Evolutionary conservation across 1,139 yeast genomes (phyloP).

Genomic region (Magnusiomyces magnusii): DNA sequence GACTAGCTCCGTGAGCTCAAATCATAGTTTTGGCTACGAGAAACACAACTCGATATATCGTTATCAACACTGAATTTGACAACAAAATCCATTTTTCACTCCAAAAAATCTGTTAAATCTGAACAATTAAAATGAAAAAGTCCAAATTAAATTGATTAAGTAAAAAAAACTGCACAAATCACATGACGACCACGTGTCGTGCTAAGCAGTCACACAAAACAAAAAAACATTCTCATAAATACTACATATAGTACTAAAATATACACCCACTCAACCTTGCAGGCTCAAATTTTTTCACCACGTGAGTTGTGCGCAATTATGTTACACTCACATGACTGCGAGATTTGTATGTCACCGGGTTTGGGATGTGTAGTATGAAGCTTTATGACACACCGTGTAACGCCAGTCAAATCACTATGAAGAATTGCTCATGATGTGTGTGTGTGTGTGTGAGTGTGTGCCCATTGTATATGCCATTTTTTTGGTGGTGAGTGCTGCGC

Average conservation of each 20-base stretch:
- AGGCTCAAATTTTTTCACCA: neutral
- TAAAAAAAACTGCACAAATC: neutral
- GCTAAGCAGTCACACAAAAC: neutral
- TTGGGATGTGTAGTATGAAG: neutral
- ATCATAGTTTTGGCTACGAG: no score
- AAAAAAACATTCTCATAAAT: neutral
- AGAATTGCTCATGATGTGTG: neutral
- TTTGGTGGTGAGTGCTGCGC: neutral
- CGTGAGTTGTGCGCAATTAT: neutral
- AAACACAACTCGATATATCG: no score
- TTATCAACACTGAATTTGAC: no score
- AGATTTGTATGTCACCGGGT: neutral
- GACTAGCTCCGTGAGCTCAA: no score
- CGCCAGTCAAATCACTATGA: neutral
- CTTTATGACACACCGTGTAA: neutral
- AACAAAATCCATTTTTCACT: no score
- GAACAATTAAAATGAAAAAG: neutral
- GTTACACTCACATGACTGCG: neutral
- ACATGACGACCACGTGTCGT: neutral
- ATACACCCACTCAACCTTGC: neutral
- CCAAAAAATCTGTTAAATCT: no score
- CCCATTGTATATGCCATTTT: neutral
- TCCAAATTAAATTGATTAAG: no score
- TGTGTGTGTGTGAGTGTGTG: neutral
- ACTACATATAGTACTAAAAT: neutral